Base-by-base conservation (phyloP, 2,329 filamentous ascomycete species). In the Fragosphaeria purpurea region DNA sequence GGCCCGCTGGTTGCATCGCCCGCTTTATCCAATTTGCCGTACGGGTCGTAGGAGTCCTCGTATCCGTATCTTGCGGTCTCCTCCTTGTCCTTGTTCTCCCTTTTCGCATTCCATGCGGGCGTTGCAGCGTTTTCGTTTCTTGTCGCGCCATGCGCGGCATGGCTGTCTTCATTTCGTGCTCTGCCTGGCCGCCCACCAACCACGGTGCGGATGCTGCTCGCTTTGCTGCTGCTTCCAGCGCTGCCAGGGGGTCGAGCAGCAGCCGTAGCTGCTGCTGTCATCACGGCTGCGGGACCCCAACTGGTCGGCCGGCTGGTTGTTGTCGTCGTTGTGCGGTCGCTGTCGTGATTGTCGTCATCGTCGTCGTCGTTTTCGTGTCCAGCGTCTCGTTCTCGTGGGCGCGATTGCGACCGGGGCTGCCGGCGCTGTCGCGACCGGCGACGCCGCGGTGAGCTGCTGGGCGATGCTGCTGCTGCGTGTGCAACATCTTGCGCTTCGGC, bases 1-100 rank as follows among this genome's bases (percentile, higher is more conserved):
- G 52, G 60, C 42, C 55, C 55, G 48, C 51, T 33, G 33, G 9
- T 51, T 52, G 56, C 59, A 61, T 62, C 54, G 55, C 56, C 58
- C 41, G 64, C 61, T 39, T 53, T 60, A 45, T 57, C 58, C 44
- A 57, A 56, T 50, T 56, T 48, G 35, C 55, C 33, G 45, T 22
- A 22, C 22, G 22, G 22, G 22, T 22, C 22, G 22, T 22, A 22
- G 22, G 22, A 22, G 22, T 22, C 22, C 22, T 22, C 22, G 22
- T 22, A 22, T 22, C 22, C 22, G 22, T 22, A 22, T 41, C 46
- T 12, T 41, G 40, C 34, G 34, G 31, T 43, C 41, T 35, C 33
- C 38, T 50, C 46, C 22, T 47, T 13, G 22, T 40, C 48, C 47
- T 40, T 48, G 49, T 53, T 51, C 51, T 51, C 51, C 55, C 54